A percentile compares a stretch with the other conserved stretches of the same genome.
These are phyloP conservation scores for Encephalitozoon cuniculi DNA, from an alignment of 371 early-diverging fungal genomes.

Conservation along the genomic window DNA sequence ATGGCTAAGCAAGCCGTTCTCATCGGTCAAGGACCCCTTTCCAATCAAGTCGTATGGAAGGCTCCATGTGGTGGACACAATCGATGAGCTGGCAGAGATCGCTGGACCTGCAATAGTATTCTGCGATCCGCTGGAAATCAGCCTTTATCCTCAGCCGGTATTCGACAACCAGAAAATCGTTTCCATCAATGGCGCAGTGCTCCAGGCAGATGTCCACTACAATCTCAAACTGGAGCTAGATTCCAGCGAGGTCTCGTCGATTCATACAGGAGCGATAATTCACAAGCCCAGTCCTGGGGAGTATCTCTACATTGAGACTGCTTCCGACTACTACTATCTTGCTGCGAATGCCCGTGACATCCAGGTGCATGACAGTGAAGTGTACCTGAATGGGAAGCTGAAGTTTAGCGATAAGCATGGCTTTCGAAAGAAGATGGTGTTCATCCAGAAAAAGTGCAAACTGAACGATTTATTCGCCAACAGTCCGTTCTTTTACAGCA, in stretches of 20 bases:
- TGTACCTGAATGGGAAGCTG: neutral
- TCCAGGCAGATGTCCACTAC: neutral
- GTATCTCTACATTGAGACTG: neutral
- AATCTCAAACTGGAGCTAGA: neutral
- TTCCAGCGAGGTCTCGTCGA: neutral
- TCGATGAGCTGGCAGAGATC: neutral
- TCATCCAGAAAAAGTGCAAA: neutral
- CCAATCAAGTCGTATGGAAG: neutral
- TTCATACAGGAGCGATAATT: neutral
- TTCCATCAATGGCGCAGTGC: neutral
- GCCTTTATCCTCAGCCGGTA: neutral
- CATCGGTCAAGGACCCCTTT: neutral
- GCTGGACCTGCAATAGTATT: constrained; percentile 2
- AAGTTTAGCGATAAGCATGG: constrained; percentile 4
- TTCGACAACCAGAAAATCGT: neutral
- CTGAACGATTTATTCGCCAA: neutral
- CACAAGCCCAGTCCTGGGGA: neutral
- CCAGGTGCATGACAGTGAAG: neutral
- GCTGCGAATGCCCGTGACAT: neutral
- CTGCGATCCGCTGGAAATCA: neutral
- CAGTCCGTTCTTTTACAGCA: neutral
- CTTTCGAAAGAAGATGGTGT: neutral
- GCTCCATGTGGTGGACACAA: neutral
- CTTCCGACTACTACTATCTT: neutral
- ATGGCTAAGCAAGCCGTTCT: neutral